Base-by-base conservation (phyloP, 768 basidiomycete genomes). In the Cystobasidium tubakii region DNA sequence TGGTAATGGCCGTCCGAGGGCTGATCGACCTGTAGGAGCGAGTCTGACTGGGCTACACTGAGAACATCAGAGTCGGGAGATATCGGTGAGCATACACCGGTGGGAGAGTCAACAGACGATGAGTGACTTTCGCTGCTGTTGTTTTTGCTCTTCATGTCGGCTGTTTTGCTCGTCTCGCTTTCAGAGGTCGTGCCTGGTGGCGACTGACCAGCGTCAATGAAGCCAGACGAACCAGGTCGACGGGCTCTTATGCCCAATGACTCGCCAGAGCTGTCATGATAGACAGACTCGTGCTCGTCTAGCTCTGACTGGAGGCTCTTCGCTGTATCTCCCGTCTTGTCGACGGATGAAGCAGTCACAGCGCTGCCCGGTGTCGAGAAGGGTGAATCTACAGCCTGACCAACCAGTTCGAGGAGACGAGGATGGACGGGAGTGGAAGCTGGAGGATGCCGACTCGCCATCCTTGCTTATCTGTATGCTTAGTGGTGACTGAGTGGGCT, bases 231-330 rank as follows among this genome's bases (percentile, higher is more conserved):
- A 29, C 57, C 7, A 25, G 57, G 17, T 29, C 57, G 12, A 29
- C 17, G 17, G 13, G 57, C 25, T 29, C 66, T 7, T 9, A 67
- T 67, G 23, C 66, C 66, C 42, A 67, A 44, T 50, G 66, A 67
- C 50, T 67, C 66, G 50, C 46, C 66, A 29, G 66, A 67, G 27
- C 27, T 54, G 50, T 67, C 66, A 44, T 54, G 34, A 21, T 19
- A 4, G n/a, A 6, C 19, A 2, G 21, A 21, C 9, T 53, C 6
- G 66, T 54, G 6, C 10, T 54, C 50, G 31, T 9, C 66, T 31
- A 6, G 25, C 3, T 12, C 34, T 63, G 54, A 57, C 31, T 6
- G 4, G 9, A 3, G 27, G 31, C 34, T 23, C 43, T 42, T 25
- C 21, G 10, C n/a, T 27, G 63, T 50, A 19, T 21, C 7, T 50